A percentile compares a stretch with the other conserved stretches of the same genome.
Evolutionary conservation across 352 stramenopile genomes (phyloP).

Genomic region (Pythium oligandrum): DNA sequence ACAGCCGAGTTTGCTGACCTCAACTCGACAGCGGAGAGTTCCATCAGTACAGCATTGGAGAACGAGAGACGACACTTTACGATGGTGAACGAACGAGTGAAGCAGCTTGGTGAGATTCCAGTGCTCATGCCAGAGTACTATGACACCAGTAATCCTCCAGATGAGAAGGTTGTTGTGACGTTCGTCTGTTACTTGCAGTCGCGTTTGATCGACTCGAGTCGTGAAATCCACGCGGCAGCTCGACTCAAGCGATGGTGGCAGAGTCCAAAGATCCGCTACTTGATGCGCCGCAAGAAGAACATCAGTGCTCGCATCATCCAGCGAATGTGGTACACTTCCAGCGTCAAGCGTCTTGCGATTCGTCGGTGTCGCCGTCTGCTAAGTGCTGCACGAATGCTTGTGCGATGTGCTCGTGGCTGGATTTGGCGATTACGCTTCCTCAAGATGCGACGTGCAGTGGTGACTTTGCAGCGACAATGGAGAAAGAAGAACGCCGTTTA

Average conservation of each 20-base stretch:
- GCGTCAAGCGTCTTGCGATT: constrained; percentile 60
- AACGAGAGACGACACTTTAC: constrained; percentile 86
- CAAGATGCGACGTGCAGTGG: constrained; percentile 23
- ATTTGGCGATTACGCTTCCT: constrained; percentile 12
- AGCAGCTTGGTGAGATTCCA: constrained; percentile 91
- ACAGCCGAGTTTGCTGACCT: constrained; percentile 19
- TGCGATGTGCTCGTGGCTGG: constrained; percentile 19
- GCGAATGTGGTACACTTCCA: constrained; percentile 81
- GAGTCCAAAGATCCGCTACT: constrained; percentile 43
- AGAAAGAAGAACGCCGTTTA: too few species aligned
- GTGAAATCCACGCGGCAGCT: constrained; percentile 88
- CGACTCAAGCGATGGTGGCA: constrained; percentile 85
- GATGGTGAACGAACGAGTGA: constrained; percentile 85
- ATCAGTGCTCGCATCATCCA: constrained; percentile 53
- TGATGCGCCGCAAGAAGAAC: constrained; percentile 58
- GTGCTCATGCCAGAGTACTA: constrained; percentile 84
- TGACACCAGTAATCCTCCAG: constrained; percentile 85
- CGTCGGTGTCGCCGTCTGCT: constrained; percentile 63
- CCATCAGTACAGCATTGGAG: constrained; percentile 21
- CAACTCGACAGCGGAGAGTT: constrained; percentile 11
- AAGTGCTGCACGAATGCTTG: constrained; percentile 50
- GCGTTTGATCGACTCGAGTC: constrained; percentile 91
- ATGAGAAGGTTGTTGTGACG: constrained; percentile 93
- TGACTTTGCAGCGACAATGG: constrained; percentile 14
- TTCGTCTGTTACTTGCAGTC: constrained; percentile 94